These are phyloP conservation scores for Vigna unguiculata DNA, from an alignment of 306 rosid genomes.

Conservation along the genomic window DNA sequence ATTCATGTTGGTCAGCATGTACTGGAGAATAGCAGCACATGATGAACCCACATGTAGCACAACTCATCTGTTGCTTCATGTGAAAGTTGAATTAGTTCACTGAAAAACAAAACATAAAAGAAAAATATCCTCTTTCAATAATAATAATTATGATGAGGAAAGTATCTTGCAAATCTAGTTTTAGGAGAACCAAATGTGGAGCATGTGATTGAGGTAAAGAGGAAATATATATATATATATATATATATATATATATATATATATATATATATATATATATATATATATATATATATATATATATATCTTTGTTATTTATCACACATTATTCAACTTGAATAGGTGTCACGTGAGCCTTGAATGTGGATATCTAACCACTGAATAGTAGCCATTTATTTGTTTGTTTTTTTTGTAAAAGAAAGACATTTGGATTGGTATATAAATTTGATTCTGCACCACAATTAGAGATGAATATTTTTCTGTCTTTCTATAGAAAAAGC, in stretches of 20 bases:
- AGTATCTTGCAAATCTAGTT: constrained; percentile 27
- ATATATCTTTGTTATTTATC: not conserved
- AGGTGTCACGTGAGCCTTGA: constrained; percentile 56
- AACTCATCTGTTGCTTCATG: constrained; percentile 35
- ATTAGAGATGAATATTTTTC: constrained; percentile 27
- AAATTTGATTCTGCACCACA: constrained; percentile 30
- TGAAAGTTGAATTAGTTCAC: constrained; percentile 8
- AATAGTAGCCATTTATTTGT: constrained; percentile 35
- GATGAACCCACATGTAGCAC: constrained; percentile 44
- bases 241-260: no score
- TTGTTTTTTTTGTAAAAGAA: constrained; percentile 40
- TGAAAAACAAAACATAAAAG: not conserved
- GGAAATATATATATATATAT: no score
- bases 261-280: no score
- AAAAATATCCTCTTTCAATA: not conserved
- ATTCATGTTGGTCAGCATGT: constrained; percentile 21
- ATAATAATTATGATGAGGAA: not conserved
- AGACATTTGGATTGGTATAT: constrained; percentile 40
- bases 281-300: no score
- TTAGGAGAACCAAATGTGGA: constrained; percentile 29
- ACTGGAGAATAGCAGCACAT: constrained; percentile 46
- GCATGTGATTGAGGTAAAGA: constrained; percentile 55
- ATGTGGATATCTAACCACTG: constrained; percentile 49
- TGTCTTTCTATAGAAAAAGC: not conserved
- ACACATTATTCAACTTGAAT: constrained; percentile 6